phyloP scores from a whole-genome alignment of 345 rosid genomes.

The Brassica rapa region DNA sequence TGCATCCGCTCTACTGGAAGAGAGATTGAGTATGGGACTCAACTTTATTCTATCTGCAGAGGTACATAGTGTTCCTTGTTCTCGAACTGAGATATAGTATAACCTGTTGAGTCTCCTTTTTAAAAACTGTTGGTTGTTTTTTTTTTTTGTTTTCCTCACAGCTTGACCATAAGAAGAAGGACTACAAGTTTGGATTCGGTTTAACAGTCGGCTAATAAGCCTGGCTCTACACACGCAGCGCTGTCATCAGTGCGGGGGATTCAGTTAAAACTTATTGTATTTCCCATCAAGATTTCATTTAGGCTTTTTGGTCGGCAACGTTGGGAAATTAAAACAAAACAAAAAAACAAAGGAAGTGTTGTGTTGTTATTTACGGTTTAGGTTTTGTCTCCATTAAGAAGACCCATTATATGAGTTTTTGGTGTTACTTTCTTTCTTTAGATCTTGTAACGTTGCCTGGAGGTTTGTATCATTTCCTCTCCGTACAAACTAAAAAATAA shows the following conservation, averaged over 20 bases:
- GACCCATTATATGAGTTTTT: constrained; percentile 15
- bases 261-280: constrained; percentile 17
- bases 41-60: constrained; percentile 88
- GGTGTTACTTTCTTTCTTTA: neutral
- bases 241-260: neutral
- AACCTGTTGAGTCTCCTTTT: neutral
- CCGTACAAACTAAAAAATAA: neutral
- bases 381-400: neutral
- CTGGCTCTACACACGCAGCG: constrained; percentile 23
- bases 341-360: constrained; percentile 9
- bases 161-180: constrained; percentile 92
- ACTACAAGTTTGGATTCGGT: constrained; percentile 94
- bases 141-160: constrained; percentile 36
- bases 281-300: constrained; percentile 21
- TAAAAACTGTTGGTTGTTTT: neutral
- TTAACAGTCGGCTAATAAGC: constrained; percentile 71
- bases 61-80: constrained; percentile 46
- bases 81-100: neutral
- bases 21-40: constrained; percentile 88
- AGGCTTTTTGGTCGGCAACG: constrained; percentile 15
- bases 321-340: neutral
- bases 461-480: constrained; percentile 2
- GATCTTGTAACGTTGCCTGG: constrained; percentile 11
- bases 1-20: constrained; percentile 79
- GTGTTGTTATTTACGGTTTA: constrained; percentile 30